Percentiles rank a stretch among this genome's conserved stretches.
phyloP scores from a whole-genome alignment of 2,329 filamentous ascomycete genomes.

The Orbilia brochopaga region DNA sequence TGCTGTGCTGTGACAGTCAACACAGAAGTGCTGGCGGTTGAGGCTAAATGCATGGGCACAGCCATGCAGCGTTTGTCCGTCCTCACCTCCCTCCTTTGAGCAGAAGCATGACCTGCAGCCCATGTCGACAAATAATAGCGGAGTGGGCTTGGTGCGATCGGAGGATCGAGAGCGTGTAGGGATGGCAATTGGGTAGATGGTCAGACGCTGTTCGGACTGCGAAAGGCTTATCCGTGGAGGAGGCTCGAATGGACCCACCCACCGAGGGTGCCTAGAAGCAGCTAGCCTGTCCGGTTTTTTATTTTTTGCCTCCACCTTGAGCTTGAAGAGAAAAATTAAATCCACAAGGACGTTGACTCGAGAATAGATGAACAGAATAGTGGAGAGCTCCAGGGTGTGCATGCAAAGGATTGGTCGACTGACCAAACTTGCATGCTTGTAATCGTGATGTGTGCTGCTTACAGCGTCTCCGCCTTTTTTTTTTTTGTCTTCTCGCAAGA shows the following conservation, averaged over 20 bases:
- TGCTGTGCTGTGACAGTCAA: no score
- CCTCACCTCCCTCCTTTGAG: constrained; percentile 15
- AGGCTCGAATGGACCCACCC: constrained; percentile 23
- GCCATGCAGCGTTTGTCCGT: constrained; percentile 48
- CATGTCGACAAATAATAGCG: constrained; percentile 7
- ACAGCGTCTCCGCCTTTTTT: constrained; percentile 18
- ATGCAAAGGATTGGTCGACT: constrained; percentile 17
- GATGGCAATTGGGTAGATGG: constrained; percentile 22
- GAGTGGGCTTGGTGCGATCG: constrained; percentile 11
- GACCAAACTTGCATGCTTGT: constrained; percentile 22
- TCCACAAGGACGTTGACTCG: background rate
- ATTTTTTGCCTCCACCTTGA: background rate
- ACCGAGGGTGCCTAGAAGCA: constrained; percentile 43
- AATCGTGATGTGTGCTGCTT: constrained; percentile 43
- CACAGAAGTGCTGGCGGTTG: no score
- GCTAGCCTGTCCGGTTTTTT: constrained; percentile 10
- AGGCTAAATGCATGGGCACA: constrained; percentile 11
- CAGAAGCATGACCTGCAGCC: constrained; percentile 18
- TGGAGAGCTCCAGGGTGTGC: constrained; percentile 42
- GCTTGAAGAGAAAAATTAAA: no score
- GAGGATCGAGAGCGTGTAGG: constrained; percentile 3
- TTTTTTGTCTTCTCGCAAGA: background rate
- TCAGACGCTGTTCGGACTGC: constrained; percentile 15
- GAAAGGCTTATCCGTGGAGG: background rate
- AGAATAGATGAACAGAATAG: constrained; percentile 26